Evolutionary conservation across 2,329 filamentous ascomycete genomes (phyloP).

Genomic region (Fusarium marasasianum): DNA sequence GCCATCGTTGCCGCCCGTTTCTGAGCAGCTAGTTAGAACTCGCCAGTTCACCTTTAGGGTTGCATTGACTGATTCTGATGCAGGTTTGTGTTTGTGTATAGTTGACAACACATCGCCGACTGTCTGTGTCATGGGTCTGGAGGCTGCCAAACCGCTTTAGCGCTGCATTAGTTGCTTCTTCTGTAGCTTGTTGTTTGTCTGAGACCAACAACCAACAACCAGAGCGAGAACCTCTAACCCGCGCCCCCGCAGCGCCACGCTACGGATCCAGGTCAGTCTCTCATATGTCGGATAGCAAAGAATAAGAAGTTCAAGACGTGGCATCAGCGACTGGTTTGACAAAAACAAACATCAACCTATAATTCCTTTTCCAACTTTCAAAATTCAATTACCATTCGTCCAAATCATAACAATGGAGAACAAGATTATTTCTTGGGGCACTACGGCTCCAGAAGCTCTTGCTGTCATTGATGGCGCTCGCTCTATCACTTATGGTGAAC

Average conservation of each 20-base stretch:
- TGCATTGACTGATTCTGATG: neutral
- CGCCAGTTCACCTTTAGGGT: neutral
- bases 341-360: neutral
- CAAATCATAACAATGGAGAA: neutral
- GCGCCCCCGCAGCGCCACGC: neutral
- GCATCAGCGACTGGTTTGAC: neutral
- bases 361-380: accelerated
- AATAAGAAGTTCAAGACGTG: neutral
- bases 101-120: accelerated
- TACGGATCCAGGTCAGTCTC: too few species aligned
- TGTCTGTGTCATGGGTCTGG: accelerated
- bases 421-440: neutral
- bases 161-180: neutral
- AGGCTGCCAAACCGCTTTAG: neutral
- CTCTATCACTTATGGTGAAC: neutral
- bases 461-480: neutral
- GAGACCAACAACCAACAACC: neutral
- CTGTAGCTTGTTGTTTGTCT: neutral
- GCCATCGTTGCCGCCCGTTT: neutral
- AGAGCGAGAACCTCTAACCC: neutral
- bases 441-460: neutral
- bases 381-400: neutral
- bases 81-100: neutral
- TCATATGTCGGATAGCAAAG: neutral
- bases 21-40: neutral